These are phyloP conservation scores for Astragalus membranaceus DNA, from an alignment of 306 rosid genomes.

Conservation along the genomic window DNA sequence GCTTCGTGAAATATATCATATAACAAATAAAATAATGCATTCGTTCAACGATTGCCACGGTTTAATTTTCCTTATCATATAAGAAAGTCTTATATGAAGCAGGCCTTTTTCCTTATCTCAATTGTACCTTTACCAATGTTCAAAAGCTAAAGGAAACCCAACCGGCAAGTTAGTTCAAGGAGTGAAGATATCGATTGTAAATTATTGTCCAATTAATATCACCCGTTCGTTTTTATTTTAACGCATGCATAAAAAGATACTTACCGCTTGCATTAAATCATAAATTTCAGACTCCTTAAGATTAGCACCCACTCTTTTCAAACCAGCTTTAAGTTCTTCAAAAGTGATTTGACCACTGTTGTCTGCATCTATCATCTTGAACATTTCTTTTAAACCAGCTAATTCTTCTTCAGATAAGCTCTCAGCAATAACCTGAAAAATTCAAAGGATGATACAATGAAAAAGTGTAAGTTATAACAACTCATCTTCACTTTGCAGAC, in stretches of 20 bases:
- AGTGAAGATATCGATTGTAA: neutral
- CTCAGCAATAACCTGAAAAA: slow-evolving; percentile 84
- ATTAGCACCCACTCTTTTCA: slow-evolving; percentile 90
- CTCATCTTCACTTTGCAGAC: neutral
- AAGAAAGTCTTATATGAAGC: no score
- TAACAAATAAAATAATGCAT: neutral
- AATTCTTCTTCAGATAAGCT: slow-evolving; percentile 94
- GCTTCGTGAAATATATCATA: neutral
- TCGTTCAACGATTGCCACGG: no score
- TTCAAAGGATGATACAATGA: slow-evolving; percentile 2
- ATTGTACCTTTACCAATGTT: no score
- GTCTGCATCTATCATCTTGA: slow-evolving; percentile 94
- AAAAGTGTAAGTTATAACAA: neutral
- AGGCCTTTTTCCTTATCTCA: no score
- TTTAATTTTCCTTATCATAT: no score
- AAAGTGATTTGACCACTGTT: slow-evolving; percentile 91
- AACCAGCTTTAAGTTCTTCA: slow-evolving; percentile 93
- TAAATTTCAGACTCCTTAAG: slow-evolving; percentile 91
- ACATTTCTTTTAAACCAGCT: slow-evolving; percentile 94
- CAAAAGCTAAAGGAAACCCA: no score
- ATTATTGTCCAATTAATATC: neutral
- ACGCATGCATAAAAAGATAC: slow-evolving; percentile 13
- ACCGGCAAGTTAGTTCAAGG: no score
- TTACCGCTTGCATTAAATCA: slow-evolving; percentile 94
- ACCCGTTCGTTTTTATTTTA: neutral